phyloP scores from a whole-genome alignment of 768 basidiomycete genomes.

The Suillus tomentosus region DNA sequence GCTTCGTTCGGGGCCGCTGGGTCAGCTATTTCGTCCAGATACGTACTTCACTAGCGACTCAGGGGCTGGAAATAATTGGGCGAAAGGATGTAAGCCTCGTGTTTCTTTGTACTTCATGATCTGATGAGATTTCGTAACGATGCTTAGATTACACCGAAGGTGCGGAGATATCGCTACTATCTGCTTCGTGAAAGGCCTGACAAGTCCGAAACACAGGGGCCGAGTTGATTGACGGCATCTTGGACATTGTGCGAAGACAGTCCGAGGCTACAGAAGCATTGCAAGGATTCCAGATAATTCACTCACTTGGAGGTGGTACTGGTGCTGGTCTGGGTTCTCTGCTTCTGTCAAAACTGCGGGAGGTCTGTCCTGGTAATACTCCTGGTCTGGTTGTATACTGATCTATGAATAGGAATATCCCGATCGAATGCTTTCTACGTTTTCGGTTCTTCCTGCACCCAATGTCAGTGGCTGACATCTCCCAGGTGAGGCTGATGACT shows the following conservation, averaged over 20 bases:
- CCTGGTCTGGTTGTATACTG: not conserved
- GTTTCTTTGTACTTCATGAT: conserved; percentile 16
- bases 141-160: conserved; percentile 85
- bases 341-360: conserved; percentile 78
- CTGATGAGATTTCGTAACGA: conserved; percentile 21
- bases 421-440: conserved; percentile 53
- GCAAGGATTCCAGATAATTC: conserved; percentile 89
- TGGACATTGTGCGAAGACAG: conserved; percentile 80
- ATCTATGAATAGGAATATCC: conserved; percentile 56
- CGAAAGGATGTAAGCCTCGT: conserved; percentile 77
- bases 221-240: conserved; percentile 84
- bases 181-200: not conserved
- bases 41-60: conserved; percentile 69
- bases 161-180: conserved; percentile 26
- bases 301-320: conserved; percentile 91
- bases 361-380: conserved; percentile 45
- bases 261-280: conserved; percentile 81
- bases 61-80: conserved; percentile 92
- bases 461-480: conserved; percentile 39
- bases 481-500: conserved; percentile 12
- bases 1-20: conserved; percentile 70
- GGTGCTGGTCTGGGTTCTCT: conserved; percentile 85
- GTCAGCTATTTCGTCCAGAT: conserved; percentile 82
- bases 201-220: conserved; percentile 55
- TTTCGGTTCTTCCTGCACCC: conserved; percentile 55